Conservation (phyloP, 768 basidiomycete genomes). For the Calocybe indica region DNA sequence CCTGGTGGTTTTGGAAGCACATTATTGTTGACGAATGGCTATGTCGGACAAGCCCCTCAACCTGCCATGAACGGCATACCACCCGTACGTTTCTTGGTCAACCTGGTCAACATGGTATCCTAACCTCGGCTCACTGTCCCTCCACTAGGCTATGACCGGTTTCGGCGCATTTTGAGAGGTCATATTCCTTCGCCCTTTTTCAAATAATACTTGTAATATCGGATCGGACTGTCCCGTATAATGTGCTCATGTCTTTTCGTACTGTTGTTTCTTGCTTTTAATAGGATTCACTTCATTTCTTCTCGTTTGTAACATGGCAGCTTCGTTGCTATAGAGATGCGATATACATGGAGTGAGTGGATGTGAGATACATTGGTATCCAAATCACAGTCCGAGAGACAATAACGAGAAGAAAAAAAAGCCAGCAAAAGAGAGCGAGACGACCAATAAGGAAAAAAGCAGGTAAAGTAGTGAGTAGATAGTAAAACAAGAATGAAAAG, state of each 20-base stretch:
- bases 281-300: conserved; percentile 16
- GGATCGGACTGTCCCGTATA: conserved; percentile 14
- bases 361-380: no score
- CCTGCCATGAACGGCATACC: conserved; percentile 61
- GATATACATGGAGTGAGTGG: no score
- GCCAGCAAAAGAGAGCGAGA: no score
- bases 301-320: not conserved
- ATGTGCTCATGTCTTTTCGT: conserved; percentile 13
- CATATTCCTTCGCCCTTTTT: conserved; percentile 14
- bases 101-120: not conserved
- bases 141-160: conserved; percentile 55
- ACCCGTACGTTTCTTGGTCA: conserved; percentile 41
- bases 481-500: no score
- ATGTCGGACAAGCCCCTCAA: conserved; percentile 54
- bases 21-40: conserved; percentile 72
- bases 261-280: conserved; percentile 8
- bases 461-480: no score
- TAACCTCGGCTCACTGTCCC: conserved; percentile 2
- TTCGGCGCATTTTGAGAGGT: conserved; percentile 34
- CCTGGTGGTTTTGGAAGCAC: conserved; percentile 61
- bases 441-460: no score
- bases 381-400: no score
- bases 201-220: conserved; percentile 20
- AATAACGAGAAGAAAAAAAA: no score
- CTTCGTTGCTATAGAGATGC: not conserved